Base-by-base conservation (phyloP, 176 grass and related monocot genomes). In the Carex parvula region DNA sequence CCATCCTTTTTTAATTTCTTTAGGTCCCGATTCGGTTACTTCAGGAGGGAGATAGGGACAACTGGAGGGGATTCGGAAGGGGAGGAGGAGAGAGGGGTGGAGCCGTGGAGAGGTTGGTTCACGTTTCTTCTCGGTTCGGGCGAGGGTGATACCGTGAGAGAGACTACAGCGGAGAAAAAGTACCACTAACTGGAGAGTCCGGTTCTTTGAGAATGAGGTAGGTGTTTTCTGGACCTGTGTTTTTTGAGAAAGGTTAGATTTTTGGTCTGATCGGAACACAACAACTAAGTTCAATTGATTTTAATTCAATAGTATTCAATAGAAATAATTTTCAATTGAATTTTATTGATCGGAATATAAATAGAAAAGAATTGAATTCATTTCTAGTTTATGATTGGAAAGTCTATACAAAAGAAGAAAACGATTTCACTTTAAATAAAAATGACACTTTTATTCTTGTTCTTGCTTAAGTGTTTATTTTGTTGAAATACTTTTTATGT, bases 1-100 rank as follows among this genome's bases (percentile, higher is more conserved):
- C 89, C 86, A 85, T 86, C 84, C 52, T 84, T 64, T 75, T 52
- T 79, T 60, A 8, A 79, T 56, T 83, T 85, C 65, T 87, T 86
- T 90, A 57, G 33, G 21, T 71, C 74, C n/a, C 30, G 57, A 52
- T 87, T 35, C 81, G 48, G 70, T 22, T 35, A 61, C 62, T 58
- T 59, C 24, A 9, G 65, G 61, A 8, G 60, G 77, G 73, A 66
- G 79, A 30, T 78, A 10, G 32, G 62, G 79, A 8, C 14, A 65
- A 81, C 83, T 66, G 21, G 56, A 44, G 60, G 87, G 69, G 32
- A 87, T 81, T 84, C 79, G 32, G 41, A 37, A 59, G 39, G 18
- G 1, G 22, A 22, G 16, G 18, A 20, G 87, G 10, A 2, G 56
- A 30, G 72, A 20, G 54, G 35, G 79, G 63, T 3, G n/a, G n/a